Evolutionary conservation across 2,329 filamentous ascomycete genomes (phyloP).

Genomic region (Fusarium anthophilum): DNA sequence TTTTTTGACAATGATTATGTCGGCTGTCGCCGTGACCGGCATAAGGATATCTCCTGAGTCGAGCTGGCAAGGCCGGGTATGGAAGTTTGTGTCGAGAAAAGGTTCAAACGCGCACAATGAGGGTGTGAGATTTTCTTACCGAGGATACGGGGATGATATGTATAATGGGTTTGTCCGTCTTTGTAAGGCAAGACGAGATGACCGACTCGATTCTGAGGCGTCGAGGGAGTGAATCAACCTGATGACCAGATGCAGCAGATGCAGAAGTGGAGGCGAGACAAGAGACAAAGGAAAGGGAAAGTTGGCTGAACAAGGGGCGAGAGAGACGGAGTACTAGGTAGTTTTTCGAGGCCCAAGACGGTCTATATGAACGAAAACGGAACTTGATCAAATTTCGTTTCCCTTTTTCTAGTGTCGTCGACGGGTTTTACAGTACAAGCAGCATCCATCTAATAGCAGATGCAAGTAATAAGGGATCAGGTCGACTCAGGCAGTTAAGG

Average conservation of each 20-base stretch:
- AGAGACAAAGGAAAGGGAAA: neutral
- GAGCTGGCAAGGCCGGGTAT: constrained; percentile 12
- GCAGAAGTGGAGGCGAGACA: constrained; percentile 19
- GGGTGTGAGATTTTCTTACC: constrained; percentile 29
- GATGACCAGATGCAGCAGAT: constrained; percentile 20
- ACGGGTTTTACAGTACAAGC: neutral
- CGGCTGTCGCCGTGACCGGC: constrained; percentile 24
- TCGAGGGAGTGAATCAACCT: constrained; percentile 15
- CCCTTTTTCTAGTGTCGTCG: neutral
- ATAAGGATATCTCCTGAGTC: constrained; percentile 11
- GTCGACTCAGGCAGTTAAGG: neutral
- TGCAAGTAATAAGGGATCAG: neutral
- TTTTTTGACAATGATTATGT: constrained; percentile 6
- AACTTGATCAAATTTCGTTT: neutral
- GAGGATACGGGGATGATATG: neutral
- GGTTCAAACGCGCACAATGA: neutral
- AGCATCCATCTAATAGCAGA: neutral
- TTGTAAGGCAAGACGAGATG: constrained; percentile 4
- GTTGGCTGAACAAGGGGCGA: neutral
- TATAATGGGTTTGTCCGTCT: constrained; percentile 26
- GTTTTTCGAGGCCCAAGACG: constrained; percentile 8
- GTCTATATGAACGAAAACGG: neutral
- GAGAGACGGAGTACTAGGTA: too few species aligned
- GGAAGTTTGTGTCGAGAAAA: neutral
- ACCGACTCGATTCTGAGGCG: constrained; percentile 12